Base-by-base conservation (phyloP, 176 grass and related monocot species). In the Rhynchospora tenuis region DNA sequence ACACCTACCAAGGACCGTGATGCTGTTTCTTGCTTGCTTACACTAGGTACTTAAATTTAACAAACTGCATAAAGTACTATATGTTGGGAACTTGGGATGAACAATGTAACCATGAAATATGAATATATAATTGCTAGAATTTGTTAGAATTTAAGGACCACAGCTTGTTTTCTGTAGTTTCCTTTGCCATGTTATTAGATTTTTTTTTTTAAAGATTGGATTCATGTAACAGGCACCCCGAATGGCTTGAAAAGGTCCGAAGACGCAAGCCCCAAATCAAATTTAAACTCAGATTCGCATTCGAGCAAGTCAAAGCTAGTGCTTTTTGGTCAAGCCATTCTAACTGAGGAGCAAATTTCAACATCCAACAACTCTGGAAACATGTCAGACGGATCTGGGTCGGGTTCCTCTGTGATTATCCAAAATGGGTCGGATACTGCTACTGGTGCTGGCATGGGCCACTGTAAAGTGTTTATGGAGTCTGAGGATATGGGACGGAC, bases 381-480 rank as follows among this genome's bases (percentile, higher is more conserved):
- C 48, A 14, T 76, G 15, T 93, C 93, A 4, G 91, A 92, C 24
- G 87, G 87, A 76, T 91, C 88, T 52, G 89, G 91, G 22, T 67
- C 61, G 4, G 73, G 73, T 24, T 77, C 70, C 3, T 98, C 96
- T 31, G 89, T 83, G 7, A 79, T 90, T 63, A 91, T 81, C 84
- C 83, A 89, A 79, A 91, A 89, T 47, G 92, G 91, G 12, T 87
- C 84, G 5, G 81, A 81, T 64, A 82, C 78, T 23, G 78, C 59
- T 45, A 64, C 38, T 47, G 78, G 78, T 64, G 54, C 78, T 57
- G 63, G 42, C 26, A 81, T 43, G 8, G 91, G 93, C 7, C 91
- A 93, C 76, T 95, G 95, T 82, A 98, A 94, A 84, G 92, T 93
- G 78, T 98, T 92, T 56, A 85, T 89, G 52, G 92, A 98, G 82